Evolutionary conservation across 352 stramenopile species (phyloP), one percentile per base, ranked within the genome.

Genomic region (Globisporangium viniferum): DNA sequence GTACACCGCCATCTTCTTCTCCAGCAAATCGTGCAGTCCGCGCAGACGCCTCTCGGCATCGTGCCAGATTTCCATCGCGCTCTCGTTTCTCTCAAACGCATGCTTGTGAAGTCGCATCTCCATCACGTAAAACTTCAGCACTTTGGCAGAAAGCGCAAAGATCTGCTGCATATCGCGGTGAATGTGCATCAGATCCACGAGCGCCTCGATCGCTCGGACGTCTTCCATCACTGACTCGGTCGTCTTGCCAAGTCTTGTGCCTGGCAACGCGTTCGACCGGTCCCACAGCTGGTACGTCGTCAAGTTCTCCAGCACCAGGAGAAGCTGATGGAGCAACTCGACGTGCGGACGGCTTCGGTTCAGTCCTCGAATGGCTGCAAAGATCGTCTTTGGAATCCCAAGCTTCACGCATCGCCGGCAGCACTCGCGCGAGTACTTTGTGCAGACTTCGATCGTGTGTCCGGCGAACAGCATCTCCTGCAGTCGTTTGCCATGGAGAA

Each of bases 321-420:
- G 75, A 24, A 95, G 66, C 60, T 95, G 82, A 54, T 97, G 81
- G 14, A 99, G 73, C n/a, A 99, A 72, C 69, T 99, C 93, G 5
- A 98, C 75, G 73, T 99, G 97, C 27, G 96, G 96, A 7, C 94
- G 82, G 67, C 93, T 98, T 58, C 96, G 91, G 79, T 99, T 99
- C 71, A 98, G 93, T 12, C 86, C 94, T 48, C 86, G 80, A 67
- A 99, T 97, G 0, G 98, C 84, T 22, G 79, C 84, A 64, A 97
- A 98, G 59, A 99, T 88, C 27, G 95, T 95, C 27, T 86, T 83
- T 22, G 93, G 84, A 41, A 97, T 95, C 64, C 89, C 81, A 33
- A 93, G 74, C 57, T 91, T 72, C 6, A 94, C 80, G 62, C 98
- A 98, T 57, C 90, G 88, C 58, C 85, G 78, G 67, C 94, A 98